Conservation (phyloP, 2,329 filamentous ascomycete genomes). For the Pseudocercospora vitis region DNA sequence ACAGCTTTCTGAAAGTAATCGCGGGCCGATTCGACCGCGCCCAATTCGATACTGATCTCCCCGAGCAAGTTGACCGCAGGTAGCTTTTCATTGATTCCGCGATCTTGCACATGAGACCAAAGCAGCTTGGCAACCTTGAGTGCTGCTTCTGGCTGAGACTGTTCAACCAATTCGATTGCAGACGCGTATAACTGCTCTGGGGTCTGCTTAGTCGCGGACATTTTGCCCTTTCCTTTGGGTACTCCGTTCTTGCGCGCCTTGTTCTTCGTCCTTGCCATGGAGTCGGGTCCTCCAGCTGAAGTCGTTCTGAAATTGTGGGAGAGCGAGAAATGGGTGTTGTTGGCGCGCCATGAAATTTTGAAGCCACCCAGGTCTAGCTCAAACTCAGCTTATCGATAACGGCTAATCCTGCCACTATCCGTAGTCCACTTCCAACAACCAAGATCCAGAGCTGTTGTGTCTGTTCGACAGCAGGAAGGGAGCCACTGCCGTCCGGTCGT, state of each 20-base stretch:
- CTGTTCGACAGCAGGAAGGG: conserved; percentile 1
- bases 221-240: conserved; percentile 38
- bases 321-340: conserved; percentile 1
- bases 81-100: conserved; percentile 46
- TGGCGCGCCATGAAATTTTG: conserved; percentile 4
- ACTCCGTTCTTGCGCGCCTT: conserved; percentile 52
- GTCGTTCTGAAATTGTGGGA: background rate
- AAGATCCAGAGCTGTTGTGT: conserved; percentile 1
- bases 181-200: conserved; percentile 58
- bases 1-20: conserved; percentile 72
- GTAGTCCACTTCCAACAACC: background rate
- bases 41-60: conserved; percentile 78
- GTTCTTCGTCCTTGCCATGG: conserved; percentile 33
- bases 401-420: background rate
- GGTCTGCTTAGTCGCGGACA: conserved; percentile 49
- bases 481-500: conserved; percentile 5
- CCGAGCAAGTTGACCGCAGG: conserved; percentile 74
- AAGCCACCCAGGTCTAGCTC: background rate
- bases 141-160: conserved; percentile 58
- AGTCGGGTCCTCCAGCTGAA: background rate
- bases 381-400: conserved; percentile 8
- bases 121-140: conserved; percentile 56
- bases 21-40: conserved; percentile 74
- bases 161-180: conserved; percentile 58
- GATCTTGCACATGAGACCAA: conserved; percentile 48